Conservation (phyloP, 805 yeast genomes). For the Zygosaccharomyces rouxii region DNA sequence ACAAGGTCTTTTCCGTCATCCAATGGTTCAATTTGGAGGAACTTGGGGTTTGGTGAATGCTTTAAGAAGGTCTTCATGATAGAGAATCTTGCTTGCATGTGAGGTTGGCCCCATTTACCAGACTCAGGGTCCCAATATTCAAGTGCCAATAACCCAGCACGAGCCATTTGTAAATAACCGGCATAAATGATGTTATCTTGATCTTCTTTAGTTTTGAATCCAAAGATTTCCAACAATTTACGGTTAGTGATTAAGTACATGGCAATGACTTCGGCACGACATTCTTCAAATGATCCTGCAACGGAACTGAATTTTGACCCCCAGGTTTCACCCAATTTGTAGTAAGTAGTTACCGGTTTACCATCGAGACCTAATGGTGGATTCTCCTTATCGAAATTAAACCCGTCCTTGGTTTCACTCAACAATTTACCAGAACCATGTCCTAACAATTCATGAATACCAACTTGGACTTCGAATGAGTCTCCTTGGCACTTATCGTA, state of each 20-base stretch:
- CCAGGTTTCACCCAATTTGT: slow-evolving; percentile 85
- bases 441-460: slow-evolving; percentile 85
- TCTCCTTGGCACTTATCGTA: slow-evolving; percentile 71
- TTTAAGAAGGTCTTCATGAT: slow-evolving; percentile 70
- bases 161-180: slow-evolving; percentile 75
- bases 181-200: slow-evolving; percentile 62
- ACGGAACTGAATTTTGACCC: slow-evolving; percentile 76
- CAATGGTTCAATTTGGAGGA: slow-evolving; percentile 48
- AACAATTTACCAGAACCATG: slow-evolving; percentile 88
- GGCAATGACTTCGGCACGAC: slow-evolving; percentile 89
- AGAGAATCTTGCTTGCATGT: slow-evolving; percentile 88
- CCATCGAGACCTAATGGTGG: slow-evolving; percentile 62
- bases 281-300: slow-evolving; percentile 88
- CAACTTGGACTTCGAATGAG: slow-evolving; percentile 90
- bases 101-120: slow-evolving; percentile 90
- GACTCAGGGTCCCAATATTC: slow-evolving; percentile 85
- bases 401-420: slow-evolving; percentile 56
- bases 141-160: slow-evolving; percentile 79
- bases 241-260: slow-evolving; percentile 70
- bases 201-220: slow-evolving; percentile 50
- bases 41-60: slow-evolving; percentile 48
- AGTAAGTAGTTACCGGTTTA: slow-evolving; percentile 61
- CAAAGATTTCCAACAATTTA: slow-evolving; percentile 68
- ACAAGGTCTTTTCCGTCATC: slow-evolving; percentile 49
- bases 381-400: slow-evolving; percentile 62